Evolutionary conservation across 2,329 filamentous ascomycete species (phyloP).

Genomic region (Sporothrix mexicana): DNA sequence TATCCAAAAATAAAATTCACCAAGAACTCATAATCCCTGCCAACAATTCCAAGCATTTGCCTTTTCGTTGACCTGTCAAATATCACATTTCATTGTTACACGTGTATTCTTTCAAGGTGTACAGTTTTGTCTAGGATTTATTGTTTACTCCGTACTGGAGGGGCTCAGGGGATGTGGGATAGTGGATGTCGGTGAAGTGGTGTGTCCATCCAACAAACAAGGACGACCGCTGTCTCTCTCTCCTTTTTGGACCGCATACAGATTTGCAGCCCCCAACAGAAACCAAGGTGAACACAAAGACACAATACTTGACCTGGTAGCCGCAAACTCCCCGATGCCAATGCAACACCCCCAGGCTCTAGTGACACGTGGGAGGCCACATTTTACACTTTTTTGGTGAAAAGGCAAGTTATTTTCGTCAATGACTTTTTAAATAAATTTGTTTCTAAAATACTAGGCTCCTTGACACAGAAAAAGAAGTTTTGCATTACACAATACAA

Average conservation of each 20-base stretch:
- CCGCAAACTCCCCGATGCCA: slow-evolving; percentile 17
- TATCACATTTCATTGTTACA: slow-evolving; percentile 13
- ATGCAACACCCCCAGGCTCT: not conserved
- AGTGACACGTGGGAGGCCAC: slow-evolving; percentile 17
- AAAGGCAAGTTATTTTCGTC: not conserved
- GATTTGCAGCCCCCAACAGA: not conserved
- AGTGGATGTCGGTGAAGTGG: not conserved
- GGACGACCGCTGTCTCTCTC: not conserved
- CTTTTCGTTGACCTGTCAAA: not conserved
- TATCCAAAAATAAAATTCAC: not conserved
- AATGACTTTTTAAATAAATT: not conserved
- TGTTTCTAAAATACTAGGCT: not conserved
- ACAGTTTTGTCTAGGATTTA: not conserved
- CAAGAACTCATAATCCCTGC: too few relatives aligned
- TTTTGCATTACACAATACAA: not conserved
- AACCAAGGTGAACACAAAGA: not conserved
- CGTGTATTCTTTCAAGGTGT: not conserved
- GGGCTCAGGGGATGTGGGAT: not conserved
- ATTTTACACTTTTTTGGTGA: not conserved
- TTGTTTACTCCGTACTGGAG: slow-evolving; percentile 20
- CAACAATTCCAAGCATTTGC: not conserved
- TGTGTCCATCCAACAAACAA: not conserved
- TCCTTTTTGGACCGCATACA: too few relatives aligned
- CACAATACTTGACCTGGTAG: not conserved
- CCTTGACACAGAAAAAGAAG: not conserved